Evolutionary conservation across 768 basidiomycete genomes (phyloP), one percentile per base, ranked within the genome.

Genomic region (Pleurotus ostreatus): DNA sequence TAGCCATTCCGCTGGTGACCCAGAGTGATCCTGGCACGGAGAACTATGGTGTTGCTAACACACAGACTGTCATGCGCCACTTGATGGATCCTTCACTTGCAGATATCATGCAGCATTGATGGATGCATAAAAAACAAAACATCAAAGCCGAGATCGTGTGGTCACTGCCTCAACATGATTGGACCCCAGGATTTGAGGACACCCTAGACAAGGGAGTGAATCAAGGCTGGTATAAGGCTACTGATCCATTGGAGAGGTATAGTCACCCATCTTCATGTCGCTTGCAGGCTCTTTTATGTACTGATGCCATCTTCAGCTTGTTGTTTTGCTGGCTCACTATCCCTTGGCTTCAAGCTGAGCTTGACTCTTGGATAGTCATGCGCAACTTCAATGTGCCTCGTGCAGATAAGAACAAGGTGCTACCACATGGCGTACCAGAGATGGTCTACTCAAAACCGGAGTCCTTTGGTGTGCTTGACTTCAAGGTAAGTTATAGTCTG

Each of bases 1-100:
- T 46, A 46, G 46, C 46, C 15, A 46, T 78, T 1, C 73, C 77
- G 3, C 55, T 78, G 0, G 54, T 74, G 0, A 77, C 76, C 0
- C 77, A 78, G 53, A 77, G 75, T 55, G 76, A 79, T 62, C 72
- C 63, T 2, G 77, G 77, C 0, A 60, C 66, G 0, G 76, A 79
- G 57, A 80, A 79, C 55, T 70, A 68, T 61, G 70, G 71, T 2
- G 66, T 78, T 40, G 79, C 78, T 6, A 78, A 79, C 60, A 67
- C 61, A 0, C 76, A 79, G 1, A 77, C 77, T 0, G 26, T 61
- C 4, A 61, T 77, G 0, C 66, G 70, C 1, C 78, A 78, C 6
- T 44, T 20, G 3, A 62, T 68, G 2, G 73, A 78, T 51, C 65
- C 70, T 0, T 26, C 60, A 0, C 59, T 77, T 0, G 7, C 3